A percentile compares a stretch with the other conserved stretches of the same genome.
These are phyloP conservation scores for Trematosphaeria pertusa DNA, from an alignment of 2,329 filamentous ascomycete genomes.

Conservation along the genomic window DNA sequence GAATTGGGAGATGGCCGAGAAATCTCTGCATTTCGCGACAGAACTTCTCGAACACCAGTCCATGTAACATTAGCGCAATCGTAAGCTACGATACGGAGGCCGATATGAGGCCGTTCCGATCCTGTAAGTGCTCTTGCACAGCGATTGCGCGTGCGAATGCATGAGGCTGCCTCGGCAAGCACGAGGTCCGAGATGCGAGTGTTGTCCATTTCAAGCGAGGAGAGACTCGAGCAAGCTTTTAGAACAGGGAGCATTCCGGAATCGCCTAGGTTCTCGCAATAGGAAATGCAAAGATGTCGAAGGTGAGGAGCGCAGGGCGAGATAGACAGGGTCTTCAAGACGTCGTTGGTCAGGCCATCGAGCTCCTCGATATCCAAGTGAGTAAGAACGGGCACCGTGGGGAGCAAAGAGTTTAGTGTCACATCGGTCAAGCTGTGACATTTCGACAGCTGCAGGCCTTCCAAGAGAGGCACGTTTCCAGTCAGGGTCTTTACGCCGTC, in stretches of 20 bases:
- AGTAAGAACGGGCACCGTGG: conserved; percentile 77
- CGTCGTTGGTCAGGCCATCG: conserved; percentile 74
- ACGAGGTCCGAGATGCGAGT: conserved; percentile 87
- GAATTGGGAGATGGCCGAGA: conserved; percentile 55
- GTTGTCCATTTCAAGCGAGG: conserved; percentile 87
- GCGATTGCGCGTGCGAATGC: conserved; percentile 71
- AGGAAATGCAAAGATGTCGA: conserved; percentile 85
- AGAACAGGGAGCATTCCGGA: conserved; percentile 82
- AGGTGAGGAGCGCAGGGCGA: conserved; percentile 75
- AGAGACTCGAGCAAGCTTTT: conserved; percentile 73
- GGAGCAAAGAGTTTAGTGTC: conserved; percentile 74
- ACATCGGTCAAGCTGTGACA: conserved; percentile 77
- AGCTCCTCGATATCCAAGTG: conserved; percentile 92
- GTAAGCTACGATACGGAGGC: conserved; percentile 81
- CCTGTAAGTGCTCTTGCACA: conserved; percentile 41
- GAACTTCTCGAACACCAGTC: conserved; percentile 86
- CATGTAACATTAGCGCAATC: conserved; percentile 93
- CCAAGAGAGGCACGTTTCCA: conserved; percentile 76
- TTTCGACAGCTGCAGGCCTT: conserved; percentile 83
- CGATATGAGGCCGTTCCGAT: conserved; percentile 54
- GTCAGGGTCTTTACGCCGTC: conserved; percentile 74
- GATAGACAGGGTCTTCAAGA: conserved; percentile 77
- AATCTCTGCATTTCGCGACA: conserved; percentile 83
- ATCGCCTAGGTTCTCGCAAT: conserved; percentile 87
- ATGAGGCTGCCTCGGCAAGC: conserved; percentile 82